These are phyloP conservation scores for Metschnikowia amazonensis DNA, from an alignment of 805 yeast species.

Conservation along the genomic window DNA sequence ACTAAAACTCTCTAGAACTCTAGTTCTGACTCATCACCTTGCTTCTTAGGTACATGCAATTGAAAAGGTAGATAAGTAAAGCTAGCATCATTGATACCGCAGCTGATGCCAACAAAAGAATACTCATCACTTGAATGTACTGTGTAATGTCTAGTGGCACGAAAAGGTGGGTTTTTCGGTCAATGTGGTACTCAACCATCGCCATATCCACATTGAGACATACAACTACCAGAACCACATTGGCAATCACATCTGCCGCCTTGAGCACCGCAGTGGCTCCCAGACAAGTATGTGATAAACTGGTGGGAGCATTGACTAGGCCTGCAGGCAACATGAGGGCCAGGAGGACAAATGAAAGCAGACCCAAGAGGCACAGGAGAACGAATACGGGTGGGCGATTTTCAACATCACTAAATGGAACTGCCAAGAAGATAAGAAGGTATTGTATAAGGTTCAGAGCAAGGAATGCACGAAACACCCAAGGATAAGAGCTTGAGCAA, in stretches of 20 bases:
- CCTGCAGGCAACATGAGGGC: slow-evolving; percentile 15
- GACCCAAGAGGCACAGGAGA: slow-evolving; percentile 17
- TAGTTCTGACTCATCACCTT: too few relatives aligned
- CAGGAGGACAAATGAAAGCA: slow-evolving; percentile 13
- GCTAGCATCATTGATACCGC: slow-evolving; percentile 19
- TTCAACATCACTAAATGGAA: slow-evolving; percentile 34
- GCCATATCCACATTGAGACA: slow-evolving; percentile 18
- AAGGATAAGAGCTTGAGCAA: too few relatives aligned
- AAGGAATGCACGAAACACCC: slow-evolving; percentile 9
- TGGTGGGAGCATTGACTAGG: slow-evolving; percentile 9
- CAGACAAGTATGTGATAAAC: slow-evolving; percentile 14
- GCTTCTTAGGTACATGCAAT: slow-evolving; percentile 1
- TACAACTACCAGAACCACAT: slow-evolving; percentile 17
- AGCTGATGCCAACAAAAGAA: slow-evolving; percentile 11
- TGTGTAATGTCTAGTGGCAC: slow-evolving; percentile 27
- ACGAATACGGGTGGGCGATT: slow-evolving; percentile 29
- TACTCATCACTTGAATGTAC: slow-evolving; percentile 24
- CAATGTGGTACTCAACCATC: slow-evolving; percentile 28
- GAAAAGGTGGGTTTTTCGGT: slow-evolving; percentile 10
- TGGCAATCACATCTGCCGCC: slow-evolving; percentile 18
- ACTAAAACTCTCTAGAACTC: too few relatives aligned
- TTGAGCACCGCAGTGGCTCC: slow-evolving; percentile 21
- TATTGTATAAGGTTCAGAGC: slow-evolving; percentile 27
- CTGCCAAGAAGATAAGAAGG: slow-evolving; percentile 25
- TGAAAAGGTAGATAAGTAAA: slow-evolving; percentile 7